Conservation (phyloP, 2,329 filamentous ascomycete species). For the Hymenoscyphus salicellus region DNA sequence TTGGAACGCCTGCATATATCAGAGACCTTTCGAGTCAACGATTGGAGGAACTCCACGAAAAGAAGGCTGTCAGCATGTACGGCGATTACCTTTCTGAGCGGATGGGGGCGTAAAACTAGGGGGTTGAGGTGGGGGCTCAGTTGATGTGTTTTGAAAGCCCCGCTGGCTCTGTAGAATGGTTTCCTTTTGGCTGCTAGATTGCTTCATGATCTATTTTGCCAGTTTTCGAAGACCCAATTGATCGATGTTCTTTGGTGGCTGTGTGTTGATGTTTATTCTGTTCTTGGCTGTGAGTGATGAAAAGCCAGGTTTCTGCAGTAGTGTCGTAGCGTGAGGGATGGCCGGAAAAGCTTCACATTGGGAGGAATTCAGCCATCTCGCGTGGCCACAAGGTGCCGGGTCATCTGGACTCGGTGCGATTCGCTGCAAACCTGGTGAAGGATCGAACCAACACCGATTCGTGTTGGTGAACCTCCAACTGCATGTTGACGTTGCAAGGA, state of each 20-base stretch:
- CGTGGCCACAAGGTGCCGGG: not conserved
- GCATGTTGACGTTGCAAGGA: not conserved
- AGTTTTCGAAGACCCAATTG: not conserved
- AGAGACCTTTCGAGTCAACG: not conserved
- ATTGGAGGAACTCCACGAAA: slow-evolving; percentile 6
- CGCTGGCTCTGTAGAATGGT: not conserved
- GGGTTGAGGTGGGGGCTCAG: not conserved
- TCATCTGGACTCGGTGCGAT: not conserved
- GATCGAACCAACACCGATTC: not conserved
- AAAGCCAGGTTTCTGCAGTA: not conserved
- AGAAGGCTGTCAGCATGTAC: slow-evolving; percentile 1
- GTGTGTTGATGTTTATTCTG: not conserved
- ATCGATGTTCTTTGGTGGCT: not conserved
- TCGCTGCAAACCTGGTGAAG: not conserved
- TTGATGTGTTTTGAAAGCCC: not conserved
- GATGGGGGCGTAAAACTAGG: not conserved
- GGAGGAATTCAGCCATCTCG: not conserved
- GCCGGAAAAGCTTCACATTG: not conserved
- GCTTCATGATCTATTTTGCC: not conserved
- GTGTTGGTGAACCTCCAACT: not conserved
- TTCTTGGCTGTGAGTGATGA: not conserved
- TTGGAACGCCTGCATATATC: not conserved
- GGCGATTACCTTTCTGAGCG: not conserved
- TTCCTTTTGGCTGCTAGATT: not conserved
- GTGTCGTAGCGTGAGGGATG: not conserved